Evolutionary conservation across 306 rosid genomes (phyloP), one percentile per base, ranked within the genome.

Genomic region (Citrullus colocynthis): DNA sequence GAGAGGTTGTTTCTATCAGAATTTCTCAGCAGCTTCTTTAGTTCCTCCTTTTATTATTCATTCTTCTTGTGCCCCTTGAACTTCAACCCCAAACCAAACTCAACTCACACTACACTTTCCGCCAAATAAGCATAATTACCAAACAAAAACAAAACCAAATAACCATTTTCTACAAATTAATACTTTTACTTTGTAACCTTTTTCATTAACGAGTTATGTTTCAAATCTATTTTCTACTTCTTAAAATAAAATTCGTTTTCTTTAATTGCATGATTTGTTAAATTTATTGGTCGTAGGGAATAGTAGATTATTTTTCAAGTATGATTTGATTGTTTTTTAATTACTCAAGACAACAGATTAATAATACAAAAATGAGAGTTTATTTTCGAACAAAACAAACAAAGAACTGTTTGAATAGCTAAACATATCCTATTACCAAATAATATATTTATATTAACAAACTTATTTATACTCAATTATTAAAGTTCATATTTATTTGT

Each of bases 21-120:
- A 86, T 92, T 86, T 91, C 99, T 77, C 97, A 95, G 83, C 98
- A 95, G 89, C 99, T 91, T 52, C 89, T 95, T 45, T 95, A 85
- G 82, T 78, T 88, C 3, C 9, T 42, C 17, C 55, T 45, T 70
- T 70, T 45, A 70, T 70, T 70, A 70, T 70, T 70, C 75, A 4
- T 70, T 18, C 6, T 16, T n/a, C 3, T 42, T 10, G 8, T 28
- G 1, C 64, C 64, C 30, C 7, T 34, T 8, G 14, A 16, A 13
- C 41, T 58, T 57, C 24, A 20, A 15, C 13, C 49, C 49, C 49
- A 44, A 44, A 44, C 49, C 13, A 0, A 5, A 15, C 8, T 16
- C 20, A 15, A 57, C 48, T 8, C 71, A 16, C 45, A 16, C 45
- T 16, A 64, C 34, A 32, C 44, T 16, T 14, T 63, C 5, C 21